Evolutionary conservation across 305 asterid genomes (phyloP), one percentile per base, ranked within the genome.

Genomic region (Stenogyne calaminthoides): DNA sequence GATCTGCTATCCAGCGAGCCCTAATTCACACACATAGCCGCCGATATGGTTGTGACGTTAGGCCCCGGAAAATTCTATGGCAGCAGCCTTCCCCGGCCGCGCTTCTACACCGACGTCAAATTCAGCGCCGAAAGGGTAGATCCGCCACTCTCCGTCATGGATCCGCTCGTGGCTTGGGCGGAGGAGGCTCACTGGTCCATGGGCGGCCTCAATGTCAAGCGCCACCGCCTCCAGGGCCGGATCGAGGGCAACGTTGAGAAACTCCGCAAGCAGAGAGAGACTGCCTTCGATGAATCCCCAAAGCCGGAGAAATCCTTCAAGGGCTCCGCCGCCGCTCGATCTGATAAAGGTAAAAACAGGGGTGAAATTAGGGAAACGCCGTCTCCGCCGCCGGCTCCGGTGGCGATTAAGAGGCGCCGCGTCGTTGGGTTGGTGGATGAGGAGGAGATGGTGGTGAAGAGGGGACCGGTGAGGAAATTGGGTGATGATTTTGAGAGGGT

Each of bases 101-200:
- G 92, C 3, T 70, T 87, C 82, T 89, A 88, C 86, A 73, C 91
- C 16, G 95, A 88, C 70, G 87, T 86, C 39, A 89, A 87, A 64
- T 49, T 78, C 77, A 88, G 76, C 78, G 84, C 71, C 3, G 82
- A 83, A 16, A 72, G 97, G n/a, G 89, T 92, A 2, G 97, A 92
- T 61, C 99, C 99, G 56, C 97, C 98, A 0, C 74, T 58, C 4
- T 34, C 97, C 0, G 95, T 94, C 58, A 77, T 76, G 84, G 98
- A 79, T 60, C 88, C 98, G 3, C 78, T 94, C 1, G 65, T 90
- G 76, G 57, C 85, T 7, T 94, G 99, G 99, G 97, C 99, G 11
- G 52, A 85, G 62, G 97, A 90, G 63, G 99, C 97, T 8, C 99
- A 94, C 76, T 94, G 98, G 99, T 90, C 97, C 4, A 94, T 94